These are phyloP conservation scores for Pleoardoris graminearum DNA, from an alignment of 2,329 filamentous ascomycete genomes.

Conservation along the genomic window DNA sequence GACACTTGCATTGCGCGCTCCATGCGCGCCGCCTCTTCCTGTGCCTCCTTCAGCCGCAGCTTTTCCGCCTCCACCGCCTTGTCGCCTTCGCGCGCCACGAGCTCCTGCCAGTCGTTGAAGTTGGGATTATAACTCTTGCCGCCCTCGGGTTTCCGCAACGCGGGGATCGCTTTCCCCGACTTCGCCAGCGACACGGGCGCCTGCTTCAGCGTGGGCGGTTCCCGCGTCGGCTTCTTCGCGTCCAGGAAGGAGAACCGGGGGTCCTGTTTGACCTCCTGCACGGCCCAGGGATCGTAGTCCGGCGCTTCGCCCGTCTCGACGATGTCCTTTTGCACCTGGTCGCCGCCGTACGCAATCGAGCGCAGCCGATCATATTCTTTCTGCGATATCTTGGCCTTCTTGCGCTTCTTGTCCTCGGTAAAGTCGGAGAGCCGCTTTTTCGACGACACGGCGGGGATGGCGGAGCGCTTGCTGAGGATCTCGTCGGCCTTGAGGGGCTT, in stretches of 20 bases:
- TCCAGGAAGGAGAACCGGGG: conserved; percentile 68
- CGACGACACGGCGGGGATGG: conserved; percentile 74
- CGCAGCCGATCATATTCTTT: conserved; percentile 81
- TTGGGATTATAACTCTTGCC: conserved; percentile 92
- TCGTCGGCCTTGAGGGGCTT: conserved; percentile 89
- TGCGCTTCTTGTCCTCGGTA: conserved; percentile 66
- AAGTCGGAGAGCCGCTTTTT: conserved; percentile 79
- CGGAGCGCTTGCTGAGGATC: conserved; percentile 83
- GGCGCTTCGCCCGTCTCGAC: conserved; percentile 61
- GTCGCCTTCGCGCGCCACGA: conserved; percentile 73
- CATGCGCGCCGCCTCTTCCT: conserved; percentile 66
- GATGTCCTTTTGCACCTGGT: conserved; percentile 54
- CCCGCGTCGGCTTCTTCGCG: conserved; percentile 66
- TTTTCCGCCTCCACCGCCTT: conserved; percentile 80
- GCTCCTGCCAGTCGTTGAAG: conserved; percentile 81
- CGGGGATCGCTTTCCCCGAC: conserved; percentile 76
- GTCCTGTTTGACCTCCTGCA: conserved; percentile 54
- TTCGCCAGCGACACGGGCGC: conserved; percentile 81
- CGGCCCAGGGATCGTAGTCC: conserved; percentile 78
- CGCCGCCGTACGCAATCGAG: conserved; percentile 73
- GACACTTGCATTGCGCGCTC: conserved; percentile 75
- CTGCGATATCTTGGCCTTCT: conserved; percentile 80
- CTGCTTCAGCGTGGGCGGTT: conserved; percentile 74
- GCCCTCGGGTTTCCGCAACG: conserved; percentile 76
- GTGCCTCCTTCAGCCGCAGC: conserved; percentile 68